A percentile compares a stretch with the other conserved stretches of the same genome.
These are phyloP conservation scores for Colletotrichum salicis DNA, from an alignment of 2,329 filamentous ascomycete species.

Conservation along the genomic window DNA sequence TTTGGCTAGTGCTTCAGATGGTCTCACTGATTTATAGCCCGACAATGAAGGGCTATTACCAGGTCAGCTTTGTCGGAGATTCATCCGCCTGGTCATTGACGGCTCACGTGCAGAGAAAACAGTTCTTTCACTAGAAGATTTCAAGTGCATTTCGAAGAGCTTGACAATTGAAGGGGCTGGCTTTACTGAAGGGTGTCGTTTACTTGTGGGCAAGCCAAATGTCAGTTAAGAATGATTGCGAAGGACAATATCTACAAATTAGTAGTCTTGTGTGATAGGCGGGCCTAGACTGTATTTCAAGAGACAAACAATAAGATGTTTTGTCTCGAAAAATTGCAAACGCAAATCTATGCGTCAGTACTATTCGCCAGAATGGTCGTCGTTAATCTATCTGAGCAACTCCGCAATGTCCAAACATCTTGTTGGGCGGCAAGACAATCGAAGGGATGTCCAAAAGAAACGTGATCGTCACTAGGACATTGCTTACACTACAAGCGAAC, in stretches of 20 bases:
- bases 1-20: background rate
- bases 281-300: background rate
- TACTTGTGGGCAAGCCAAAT: background rate
- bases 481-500: background rate
- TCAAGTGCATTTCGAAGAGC: too few relatives aligned
- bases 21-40: background rate
- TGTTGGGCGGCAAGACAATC: background rate
- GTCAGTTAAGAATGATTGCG: background rate
- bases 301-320: background rate
- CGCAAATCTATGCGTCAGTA: background rate
- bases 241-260: background rate
- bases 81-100: too few relatives aligned
- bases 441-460: background rate
- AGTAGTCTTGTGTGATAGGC: background rate
- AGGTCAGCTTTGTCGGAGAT: too few relatives aligned
- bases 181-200: too few relatives aligned
- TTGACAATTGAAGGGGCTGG: too few relatives aligned
- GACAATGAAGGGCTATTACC: background rate
- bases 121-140: too few relatives aligned
- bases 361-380: background rate
- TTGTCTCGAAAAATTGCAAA: background rate
- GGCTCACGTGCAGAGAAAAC: too few relatives aligned
- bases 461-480: background rate
- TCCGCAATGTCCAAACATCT: background rate
- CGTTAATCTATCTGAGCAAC: conserved; percentile 1